Evolutionary conservation across 345 rosid species (phyloP), one percentile per base, ranked within the genome.

Genomic region (Eutrema heterophyllum): DNA sequence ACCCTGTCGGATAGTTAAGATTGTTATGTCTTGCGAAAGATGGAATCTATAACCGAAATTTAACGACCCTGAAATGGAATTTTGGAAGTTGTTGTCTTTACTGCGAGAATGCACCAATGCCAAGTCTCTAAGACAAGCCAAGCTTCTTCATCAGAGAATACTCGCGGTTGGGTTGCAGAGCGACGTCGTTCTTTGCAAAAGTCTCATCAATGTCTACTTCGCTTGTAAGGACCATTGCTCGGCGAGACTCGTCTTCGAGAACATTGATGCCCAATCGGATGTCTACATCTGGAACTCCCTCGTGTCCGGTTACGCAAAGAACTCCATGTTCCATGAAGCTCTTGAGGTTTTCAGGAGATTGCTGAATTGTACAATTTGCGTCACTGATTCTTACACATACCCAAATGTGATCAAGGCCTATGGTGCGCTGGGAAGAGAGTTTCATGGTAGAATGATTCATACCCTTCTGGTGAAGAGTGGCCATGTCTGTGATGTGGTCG

Each of bases 371-470:
- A 76, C 86, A 45, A 32, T 36, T 65, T 76, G 84, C 67, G 83
- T 81, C 7, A 81, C 96, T 29, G 86, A 89, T 67, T 63, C 74
- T 56, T 91, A 73, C 65, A 85, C 89, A 10, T 89, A 84, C 82
- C 97, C 93, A 3, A 78, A 84, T 51, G 83, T 86, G 68, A 68
- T 86, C 6, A 87, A 89, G 81, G 84, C 90, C 7, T 91, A 82
- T 51, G 90, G 85, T 68, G 89, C 72, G 29, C 59, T 86, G 67
- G 83, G 86, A 5, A 74, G 79, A 52, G 76, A 78, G 59, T 66
- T 52, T 9, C 73, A 33, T 55, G 97, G 97, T n/a, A 67, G 71
- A 72, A 65, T 75, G 77, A 40, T 84, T 4, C 97, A 91, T 75
- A 14, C 81, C 44, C 86, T 84, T 35, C 48, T 91, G 79, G 45